Conservation (phyloP, 1,284 basidiomycete species). For the Cutaneotrichosporon dermatis region DNA sequence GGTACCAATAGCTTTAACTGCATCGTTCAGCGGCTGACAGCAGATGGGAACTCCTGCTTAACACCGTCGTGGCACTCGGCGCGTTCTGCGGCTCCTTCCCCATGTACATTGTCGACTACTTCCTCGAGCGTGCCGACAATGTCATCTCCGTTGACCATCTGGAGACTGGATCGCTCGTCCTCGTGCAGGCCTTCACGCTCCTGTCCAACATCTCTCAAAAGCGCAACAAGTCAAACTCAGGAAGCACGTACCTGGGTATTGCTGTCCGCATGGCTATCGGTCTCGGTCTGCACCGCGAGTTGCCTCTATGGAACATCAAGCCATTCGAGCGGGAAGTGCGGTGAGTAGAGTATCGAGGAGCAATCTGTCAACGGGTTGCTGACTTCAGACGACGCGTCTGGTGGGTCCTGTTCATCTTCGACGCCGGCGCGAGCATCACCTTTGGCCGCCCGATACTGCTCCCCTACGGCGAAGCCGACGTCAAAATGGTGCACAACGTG, state of each 20-base stretch:
- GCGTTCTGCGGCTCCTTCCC: conserved; percentile 24
- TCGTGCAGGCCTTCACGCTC: conserved; percentile 29
- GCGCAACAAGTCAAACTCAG: conserved; percentile 27
- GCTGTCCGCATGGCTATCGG: conserved; percentile 33
- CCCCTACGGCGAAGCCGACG: conserved; percentile 20
- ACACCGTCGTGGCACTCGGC: conserved; percentile 25
- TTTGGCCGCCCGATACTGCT: conserved; percentile 31
- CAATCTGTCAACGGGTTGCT: neutral
- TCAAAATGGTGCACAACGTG: conserved; percentile 19
- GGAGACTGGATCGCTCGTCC: conserved; percentile 24
- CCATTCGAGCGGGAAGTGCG: conserved; percentile 31
- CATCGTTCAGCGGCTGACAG: neutral
- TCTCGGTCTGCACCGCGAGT: conserved; percentile 31
- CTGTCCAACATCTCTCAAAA: conserved; percentile 31
- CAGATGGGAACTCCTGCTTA: conserved; percentile 23
- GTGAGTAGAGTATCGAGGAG: neutral
- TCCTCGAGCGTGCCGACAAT: conserved; percentile 20
- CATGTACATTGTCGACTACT: conserved; percentile 21
- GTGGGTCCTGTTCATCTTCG: conserved; percentile 31
- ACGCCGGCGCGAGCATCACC: conserved; percentile 26
- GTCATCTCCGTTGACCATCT: conserved; percentile 20
- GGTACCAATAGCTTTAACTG: neutral
- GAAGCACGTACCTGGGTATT: conserved; percentile 28
- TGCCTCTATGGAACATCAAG: conserved; percentile 22
- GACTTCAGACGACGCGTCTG: conserved; percentile 25